Evolutionary conservation across 306 rosid species (phyloP).

Genomic region (Glycine tomentella): DNA sequence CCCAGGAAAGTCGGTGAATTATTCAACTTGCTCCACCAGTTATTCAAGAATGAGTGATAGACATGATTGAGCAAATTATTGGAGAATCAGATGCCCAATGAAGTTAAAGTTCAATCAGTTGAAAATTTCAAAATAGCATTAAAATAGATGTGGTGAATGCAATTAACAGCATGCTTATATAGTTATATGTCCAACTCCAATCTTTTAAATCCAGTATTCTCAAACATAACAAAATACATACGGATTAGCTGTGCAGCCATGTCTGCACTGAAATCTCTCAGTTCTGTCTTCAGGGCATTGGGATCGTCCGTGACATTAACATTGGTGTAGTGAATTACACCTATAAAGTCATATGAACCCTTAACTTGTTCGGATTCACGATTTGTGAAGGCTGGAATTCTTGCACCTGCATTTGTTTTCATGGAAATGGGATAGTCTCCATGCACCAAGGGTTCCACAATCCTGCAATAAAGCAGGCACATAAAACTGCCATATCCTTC

Average conservation of each 20-base stretch:
- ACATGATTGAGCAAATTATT: not conserved
- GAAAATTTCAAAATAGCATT: not conserved
- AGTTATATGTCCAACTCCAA: not conserved
- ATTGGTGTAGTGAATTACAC: constrained; percentile 53
- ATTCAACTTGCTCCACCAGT: constrained; percentile 3
- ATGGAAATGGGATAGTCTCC: constrained; percentile 70
- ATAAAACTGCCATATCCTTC: not conserved
- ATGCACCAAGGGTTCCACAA: constrained; percentile 66
- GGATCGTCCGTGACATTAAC: constrained; percentile 50
- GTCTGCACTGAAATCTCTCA: constrained; percentile 53
- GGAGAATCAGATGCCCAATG: not conserved
- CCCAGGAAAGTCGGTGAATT: constrained; percentile 6
- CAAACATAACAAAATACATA: constrained; percentile 22
- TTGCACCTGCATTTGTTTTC: constrained; percentile 64
- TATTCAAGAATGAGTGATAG: not conserved
- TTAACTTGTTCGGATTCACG: constrained; percentile 56
- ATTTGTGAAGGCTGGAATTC: constrained; percentile 61
- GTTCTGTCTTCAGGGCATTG: constrained; percentile 33
- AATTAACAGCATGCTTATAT: not conserved
- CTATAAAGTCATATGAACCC: constrained; percentile 70
- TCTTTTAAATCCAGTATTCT: not conserved
- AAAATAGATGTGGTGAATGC: constrained; percentile 1
- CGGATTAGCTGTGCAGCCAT: constrained; percentile 35
- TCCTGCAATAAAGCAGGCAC: constrained; percentile 49
- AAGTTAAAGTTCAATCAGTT: constrained; percentile 23